Base-by-base conservation (phyloP, 257 asterid species). In the Ocimum tenuiflorum region DNA sequence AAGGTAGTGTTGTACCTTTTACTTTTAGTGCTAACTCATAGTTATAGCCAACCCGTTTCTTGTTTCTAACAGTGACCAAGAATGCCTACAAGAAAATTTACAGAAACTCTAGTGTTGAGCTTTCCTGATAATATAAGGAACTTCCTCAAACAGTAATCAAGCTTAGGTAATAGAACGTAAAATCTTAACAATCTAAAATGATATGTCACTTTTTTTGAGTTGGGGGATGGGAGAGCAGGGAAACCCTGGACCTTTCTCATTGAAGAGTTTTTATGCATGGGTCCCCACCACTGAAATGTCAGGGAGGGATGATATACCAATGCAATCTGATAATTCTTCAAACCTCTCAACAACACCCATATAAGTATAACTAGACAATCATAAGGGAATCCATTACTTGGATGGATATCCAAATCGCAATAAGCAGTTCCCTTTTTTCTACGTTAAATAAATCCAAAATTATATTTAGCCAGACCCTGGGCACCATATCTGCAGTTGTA, bases 11-110 rank as follows among this genome's bases (percentile, higher is more conserved):
- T 4, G 67, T 75, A 94, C 99, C 99, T 71, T 83, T 80, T 43
- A 88, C 94, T 70, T 56, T 79, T 50, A 94, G 17, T 6, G 97
- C 73, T 67, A 94, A 72, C 85, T 94, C 97, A 27, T 84, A 94
- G 2, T 94, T 86, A 67, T 94, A 94, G 73, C 99, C 99, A 65
- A 94, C 96, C 6, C 99, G 91, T 73, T 88, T 94, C 75, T 88
- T 94, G 80, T 94, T 94, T 18, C 97, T 86, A 24, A 94, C 99
- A 2, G 84, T 89, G 50, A 94, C 83, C 79, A 88, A 78, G 70
- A 88, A 90, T 43, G 99, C 99, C 97, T 94, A 87, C 81, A 77
- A 61, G 45, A 33, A 43, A 9, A 58, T 46, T 70, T 63, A 63
- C 9, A 38, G 31, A 27, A 54, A 49, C 20, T 11, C 12, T 23